A percentile compares a stretch with the other conserved stretches of the same genome.
These are phyloP conservation scores for Jaltomata sinuosa DNA, from an alignment of 257 asterid species.

Conservation along the genomic window DNA sequence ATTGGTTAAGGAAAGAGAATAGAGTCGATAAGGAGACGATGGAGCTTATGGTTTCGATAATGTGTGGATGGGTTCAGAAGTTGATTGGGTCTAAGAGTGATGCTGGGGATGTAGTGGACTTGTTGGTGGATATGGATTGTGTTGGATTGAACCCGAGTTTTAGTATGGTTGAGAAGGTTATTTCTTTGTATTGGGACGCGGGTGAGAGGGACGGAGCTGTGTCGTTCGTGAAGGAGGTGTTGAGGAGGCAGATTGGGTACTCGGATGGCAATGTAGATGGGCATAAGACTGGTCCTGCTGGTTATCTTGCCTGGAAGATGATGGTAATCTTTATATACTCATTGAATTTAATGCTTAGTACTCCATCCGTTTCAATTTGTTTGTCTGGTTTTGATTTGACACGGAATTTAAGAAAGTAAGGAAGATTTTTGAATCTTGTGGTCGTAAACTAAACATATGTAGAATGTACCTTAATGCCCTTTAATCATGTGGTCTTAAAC, in stretches of 20 bases:
- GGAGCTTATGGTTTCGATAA: conserved; percentile 93
- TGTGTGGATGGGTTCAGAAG: conserved; percentile 92
- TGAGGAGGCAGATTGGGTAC: conserved; percentile 52
- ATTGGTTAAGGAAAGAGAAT: conserved; percentile 95
- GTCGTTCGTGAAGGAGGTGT: conserved; percentile 68
- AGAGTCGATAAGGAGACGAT: conserved; percentile 88
- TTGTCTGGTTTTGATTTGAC: too few species aligned
- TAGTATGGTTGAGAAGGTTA: conserved; percentile 88
- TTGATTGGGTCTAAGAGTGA: conserved; percentile 57
- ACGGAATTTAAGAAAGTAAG: too few species aligned
- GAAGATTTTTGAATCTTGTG: too few species aligned
- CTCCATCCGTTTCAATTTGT: not conserved
- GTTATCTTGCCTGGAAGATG: conserved; percentile 98
- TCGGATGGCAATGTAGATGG: conserved; percentile 36
- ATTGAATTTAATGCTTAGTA: not conserved
- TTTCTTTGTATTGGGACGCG: conserved; percentile 84
- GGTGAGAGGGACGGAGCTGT: conserved; percentile 52
- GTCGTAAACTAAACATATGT: too few species aligned
- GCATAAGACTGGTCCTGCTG: conserved; percentile 77
- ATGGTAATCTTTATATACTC: conserved; percentile 44
- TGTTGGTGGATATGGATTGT: conserved; percentile 92
- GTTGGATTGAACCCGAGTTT: conserved; percentile 77
- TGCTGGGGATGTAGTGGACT: conserved; percentile 72
- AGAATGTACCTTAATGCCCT: too few species aligned
- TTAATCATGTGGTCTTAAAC: too few species aligned